Conservation (phyloP, 331 rosid genomes). For the Telfairia occidentalis region DNA sequence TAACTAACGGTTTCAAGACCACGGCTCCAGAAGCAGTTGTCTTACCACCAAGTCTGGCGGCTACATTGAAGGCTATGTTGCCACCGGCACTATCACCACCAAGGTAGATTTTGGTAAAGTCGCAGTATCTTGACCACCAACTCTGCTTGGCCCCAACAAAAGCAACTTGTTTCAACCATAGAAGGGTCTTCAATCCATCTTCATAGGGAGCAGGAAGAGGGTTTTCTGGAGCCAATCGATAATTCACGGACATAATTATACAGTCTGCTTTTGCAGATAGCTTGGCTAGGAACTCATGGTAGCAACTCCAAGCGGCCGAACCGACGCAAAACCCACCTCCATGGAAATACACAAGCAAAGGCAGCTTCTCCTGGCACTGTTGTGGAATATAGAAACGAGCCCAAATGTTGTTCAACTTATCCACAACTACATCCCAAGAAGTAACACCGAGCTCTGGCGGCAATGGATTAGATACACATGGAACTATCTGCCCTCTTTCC, state of each 20-base stretch:
- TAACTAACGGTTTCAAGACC: conserved; percentile 25
- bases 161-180: conserved; percentile 51
- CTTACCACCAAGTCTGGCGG: conserved; percentile 20
- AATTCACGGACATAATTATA: conserved; percentile 60
- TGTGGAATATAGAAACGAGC: conserved; percentile 73
- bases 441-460: conserved; percentile 32
- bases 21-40: conserved; percentile 7
- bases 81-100: conserved; percentile 86
- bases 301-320: conserved; percentile 79
- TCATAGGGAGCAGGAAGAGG: conserved; percentile 84
- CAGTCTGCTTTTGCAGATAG: conserved; percentile 35
- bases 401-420: conserved; percentile 40
- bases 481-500: conserved; percentile 53
- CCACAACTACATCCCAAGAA: conserved; percentile 51
- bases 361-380: conserved; percentile 29
- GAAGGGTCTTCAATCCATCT: conserved; percentile 49
- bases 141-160: conserved; percentile 4
- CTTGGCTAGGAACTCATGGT: conserved; percentile 54
- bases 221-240: conserved; percentile 75
- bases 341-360: conserved; percentile 63
- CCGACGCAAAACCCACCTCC: conserved; percentile 93
- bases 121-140: conserved; percentile 50
- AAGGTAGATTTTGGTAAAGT: conserved; percentile 46
- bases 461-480: conserved; percentile 33
- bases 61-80: conserved; percentile 58